phyloP scores from a whole-genome alignment of 2,329 filamentous ascomycete genomes.

The Fonsecaea monophora region DNA sequence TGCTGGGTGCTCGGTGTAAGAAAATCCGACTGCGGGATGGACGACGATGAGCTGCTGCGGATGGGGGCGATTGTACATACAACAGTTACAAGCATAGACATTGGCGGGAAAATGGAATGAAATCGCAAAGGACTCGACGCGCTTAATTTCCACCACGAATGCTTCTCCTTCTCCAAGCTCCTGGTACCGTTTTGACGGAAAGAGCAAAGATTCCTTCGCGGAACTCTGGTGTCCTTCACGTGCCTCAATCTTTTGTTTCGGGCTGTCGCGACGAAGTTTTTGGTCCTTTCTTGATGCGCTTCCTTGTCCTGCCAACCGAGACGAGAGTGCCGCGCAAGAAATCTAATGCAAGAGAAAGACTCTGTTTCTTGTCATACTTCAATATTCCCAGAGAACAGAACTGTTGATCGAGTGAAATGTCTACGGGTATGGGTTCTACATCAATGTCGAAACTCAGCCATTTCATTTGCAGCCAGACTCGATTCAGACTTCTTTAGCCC shows the following conservation, averaged over 20 bases:
- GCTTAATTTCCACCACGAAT: neutral
- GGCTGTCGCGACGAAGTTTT: neutral
- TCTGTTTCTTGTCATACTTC: neutral
- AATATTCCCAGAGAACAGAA: neutral
- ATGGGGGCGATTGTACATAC: conserved; percentile 33
- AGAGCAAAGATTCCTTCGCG: neutral
- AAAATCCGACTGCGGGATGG: neutral
- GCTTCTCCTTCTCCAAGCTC: neutral
- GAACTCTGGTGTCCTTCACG: neutral
- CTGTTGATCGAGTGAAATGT: neutral
- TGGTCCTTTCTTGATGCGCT: neutral
- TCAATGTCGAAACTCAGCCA: neutral
- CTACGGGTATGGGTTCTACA: neutral
- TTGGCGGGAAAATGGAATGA: conserved; percentile 23
- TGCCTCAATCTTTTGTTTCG: neutral
- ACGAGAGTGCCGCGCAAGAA: neutral
- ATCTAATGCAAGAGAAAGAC: neutral
- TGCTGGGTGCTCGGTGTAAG: neutral
- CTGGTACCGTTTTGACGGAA: neutral
- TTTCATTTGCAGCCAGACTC: neutral
- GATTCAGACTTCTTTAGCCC: neutral
- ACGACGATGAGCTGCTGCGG: conserved; percentile 12
- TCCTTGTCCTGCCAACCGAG: neutral
- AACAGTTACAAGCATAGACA: conserved; percentile 33
- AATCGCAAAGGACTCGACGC: neutral